Evolutionary conservation across 2,329 filamentous ascomycete species (phyloP).

Genomic region (Verticillium zaregamsianum): DNA sequence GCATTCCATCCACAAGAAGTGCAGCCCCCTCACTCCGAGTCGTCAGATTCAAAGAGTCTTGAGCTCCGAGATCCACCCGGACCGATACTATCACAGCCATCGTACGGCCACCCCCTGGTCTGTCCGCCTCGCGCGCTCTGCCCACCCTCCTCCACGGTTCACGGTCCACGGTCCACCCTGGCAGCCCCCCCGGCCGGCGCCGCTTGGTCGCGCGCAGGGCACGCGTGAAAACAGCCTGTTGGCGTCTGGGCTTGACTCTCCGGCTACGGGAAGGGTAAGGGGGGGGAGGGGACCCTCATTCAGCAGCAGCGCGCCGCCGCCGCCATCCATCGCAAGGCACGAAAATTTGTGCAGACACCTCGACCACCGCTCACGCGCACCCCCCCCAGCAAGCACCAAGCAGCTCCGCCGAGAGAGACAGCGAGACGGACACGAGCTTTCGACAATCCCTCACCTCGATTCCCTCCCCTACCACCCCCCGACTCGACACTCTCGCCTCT

Average conservation of each 20-base stretch:
- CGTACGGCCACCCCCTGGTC: background rate
- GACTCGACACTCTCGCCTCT: background rate
- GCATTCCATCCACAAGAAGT: background rate
- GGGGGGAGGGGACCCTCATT: background rate
- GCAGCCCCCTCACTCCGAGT: background rate
- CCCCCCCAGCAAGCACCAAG: background rate
- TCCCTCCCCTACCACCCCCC: background rate
- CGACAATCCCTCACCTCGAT: background rate
- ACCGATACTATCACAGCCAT: background rate
- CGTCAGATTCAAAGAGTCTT: background rate
- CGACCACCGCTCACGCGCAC: background rate
- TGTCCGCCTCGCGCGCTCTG: background rate
- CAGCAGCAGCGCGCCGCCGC: background rate
- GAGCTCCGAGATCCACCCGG: background rate
- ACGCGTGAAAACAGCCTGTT: constrained; percentile 12
- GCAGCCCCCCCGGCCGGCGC: constrained; percentile 8
- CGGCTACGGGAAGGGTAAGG: background rate
- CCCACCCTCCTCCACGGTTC: background rate
- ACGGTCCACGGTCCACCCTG: constrained; percentile 5
- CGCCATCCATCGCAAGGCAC: background rate
- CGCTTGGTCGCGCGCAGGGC: background rate
- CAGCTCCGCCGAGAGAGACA: background rate
- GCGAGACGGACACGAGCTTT: background rate
- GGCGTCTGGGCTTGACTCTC: background rate
- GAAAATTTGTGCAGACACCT: constrained; percentile 4